These are phyloP conservation scores for Aphanomyces invadans DNA, from an alignment of 352 stramenopile genomes.

Conservation along the genomic window DNA sequence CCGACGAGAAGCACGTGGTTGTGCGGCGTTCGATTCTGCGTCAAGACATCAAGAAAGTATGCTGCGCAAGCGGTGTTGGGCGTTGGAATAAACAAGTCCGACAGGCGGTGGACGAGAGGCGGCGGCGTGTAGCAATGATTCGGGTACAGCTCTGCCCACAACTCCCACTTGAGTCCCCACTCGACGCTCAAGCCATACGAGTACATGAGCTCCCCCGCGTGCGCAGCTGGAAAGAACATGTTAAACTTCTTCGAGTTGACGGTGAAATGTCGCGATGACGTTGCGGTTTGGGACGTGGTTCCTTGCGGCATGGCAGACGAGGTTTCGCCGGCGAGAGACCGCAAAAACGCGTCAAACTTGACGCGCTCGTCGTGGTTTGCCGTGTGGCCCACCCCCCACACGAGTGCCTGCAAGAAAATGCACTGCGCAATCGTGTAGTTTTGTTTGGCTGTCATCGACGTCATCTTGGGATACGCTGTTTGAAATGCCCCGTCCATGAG, in stretches of 20 bases:
- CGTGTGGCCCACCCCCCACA: constrained; percentile 65
- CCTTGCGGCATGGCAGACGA: background rate
- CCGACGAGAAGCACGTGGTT: constrained; percentile 40
- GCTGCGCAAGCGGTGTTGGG: constrained; percentile 32
- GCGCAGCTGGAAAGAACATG: constrained; percentile 16
- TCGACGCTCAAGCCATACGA: constrained; percentile 58
- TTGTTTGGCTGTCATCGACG: constrained; percentile 55
- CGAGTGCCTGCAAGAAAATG: constrained; percentile 57
- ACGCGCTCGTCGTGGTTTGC: constrained; percentile 36
- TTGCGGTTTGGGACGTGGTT: background rate
- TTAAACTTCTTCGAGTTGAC: constrained; percentile 31
- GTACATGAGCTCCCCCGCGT: constrained; percentile 35
- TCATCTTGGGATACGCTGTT: constrained; percentile 50
- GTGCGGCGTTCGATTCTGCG: constrained; percentile 27
- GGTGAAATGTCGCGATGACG: background rate
- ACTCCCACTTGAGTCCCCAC: constrained; percentile 64
- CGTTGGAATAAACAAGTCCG: constrained; percentile 34
- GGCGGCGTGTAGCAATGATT: constrained; percentile 35
- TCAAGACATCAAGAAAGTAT: constrained; percentile 42
- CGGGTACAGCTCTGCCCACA: constrained; percentile 53
- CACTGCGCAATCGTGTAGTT: constrained; percentile 48
- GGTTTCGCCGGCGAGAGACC: constrained; percentile 30
- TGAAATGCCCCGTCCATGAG: constrained; percentile 47
- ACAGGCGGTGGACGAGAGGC: background rate
- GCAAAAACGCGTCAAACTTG: constrained; percentile 59